phyloP scores from a whole-genome alignment of 2,329 filamentous ascomycete species.

The Botrytis cinerea region DNA sequence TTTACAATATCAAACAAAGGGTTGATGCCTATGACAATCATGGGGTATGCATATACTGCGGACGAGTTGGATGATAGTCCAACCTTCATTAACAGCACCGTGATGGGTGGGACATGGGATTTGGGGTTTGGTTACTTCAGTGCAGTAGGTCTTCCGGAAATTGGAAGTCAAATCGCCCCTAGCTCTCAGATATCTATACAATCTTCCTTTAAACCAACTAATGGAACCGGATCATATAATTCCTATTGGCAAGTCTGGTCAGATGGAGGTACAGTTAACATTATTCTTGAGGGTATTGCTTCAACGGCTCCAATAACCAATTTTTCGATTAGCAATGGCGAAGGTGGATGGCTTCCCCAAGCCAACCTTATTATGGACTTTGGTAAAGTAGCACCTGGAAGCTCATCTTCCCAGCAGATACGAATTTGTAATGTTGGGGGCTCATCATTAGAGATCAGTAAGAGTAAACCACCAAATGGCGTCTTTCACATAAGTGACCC shows the following conservation, averaged over 20 bases:
- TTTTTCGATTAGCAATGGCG: slow-evolving; percentile 39
- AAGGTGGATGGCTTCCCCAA: slow-evolving; percentile 40
- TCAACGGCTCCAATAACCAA: slow-evolving; percentile 38
- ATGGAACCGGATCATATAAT: slow-evolving; percentile 38
- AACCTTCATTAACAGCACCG: slow-evolving; percentile 32
- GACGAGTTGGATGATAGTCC: slow-evolving; percentile 35
- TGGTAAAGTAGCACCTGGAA: slow-evolving; percentile 38
- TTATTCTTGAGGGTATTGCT: slow-evolving; percentile 38
- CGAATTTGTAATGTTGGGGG: slow-evolving; percentile 41
- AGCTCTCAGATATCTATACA: slow-evolving; percentile 35
- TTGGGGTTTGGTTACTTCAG: slow-evolving; percentile 32
- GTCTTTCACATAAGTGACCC: slow-evolving; percentile 33
- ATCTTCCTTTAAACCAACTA: slow-evolving; percentile 39
- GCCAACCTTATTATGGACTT: slow-evolving; percentile 35
- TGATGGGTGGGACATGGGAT: slow-evolving; percentile 35
- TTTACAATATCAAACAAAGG: slow-evolving; percentile 43
- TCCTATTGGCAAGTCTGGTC: slow-evolving; percentile 40
- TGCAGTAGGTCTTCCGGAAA: slow-evolving; percentile 33
- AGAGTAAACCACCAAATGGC: slow-evolving; percentile 40
- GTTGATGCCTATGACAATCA: slow-evolving; percentile 39
- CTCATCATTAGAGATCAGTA: slow-evolving; percentile 38
- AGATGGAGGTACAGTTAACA: slow-evolving; percentile 38
- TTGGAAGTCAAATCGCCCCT: slow-evolving; percentile 37
- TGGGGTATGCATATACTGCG: slow-evolving; percentile 40
- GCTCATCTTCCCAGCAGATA: slow-evolving; percentile 34